Evolutionary conservation across 768 basidiomycete genomes (phyloP).

Genomic region (Kwoniella newhampshirensis): DNA sequence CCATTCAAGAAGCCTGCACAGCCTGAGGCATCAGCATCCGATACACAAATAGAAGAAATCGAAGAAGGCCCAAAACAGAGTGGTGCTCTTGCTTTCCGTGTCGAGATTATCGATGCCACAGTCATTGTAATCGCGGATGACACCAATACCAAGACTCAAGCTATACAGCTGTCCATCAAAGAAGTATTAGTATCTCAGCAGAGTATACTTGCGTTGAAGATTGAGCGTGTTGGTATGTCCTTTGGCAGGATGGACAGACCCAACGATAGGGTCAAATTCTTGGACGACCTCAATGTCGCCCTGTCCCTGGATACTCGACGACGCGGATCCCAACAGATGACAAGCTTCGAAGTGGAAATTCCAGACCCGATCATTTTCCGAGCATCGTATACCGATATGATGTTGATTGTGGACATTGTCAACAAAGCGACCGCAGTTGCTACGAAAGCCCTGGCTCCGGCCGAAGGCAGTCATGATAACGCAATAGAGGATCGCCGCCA

Average conservation of each 20-base stretch:
- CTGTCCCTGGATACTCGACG: slow-evolving; percentile 79
- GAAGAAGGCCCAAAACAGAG: slow-evolving; percentile 23
- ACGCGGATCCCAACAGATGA: slow-evolving; percentile 60
- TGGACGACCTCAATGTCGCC: slow-evolving; percentile 88
- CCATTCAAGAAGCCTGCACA: slow-evolving; percentile 54
- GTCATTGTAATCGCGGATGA: slow-evolving; percentile 86
- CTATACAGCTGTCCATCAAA: slow-evolving; percentile 78
- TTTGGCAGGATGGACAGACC: slow-evolving; percentile 80
- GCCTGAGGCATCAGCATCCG: slow-evolving; percentile 16
- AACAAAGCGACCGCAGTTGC: slow-evolving; percentile 85
- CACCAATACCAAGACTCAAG: slow-evolving; percentile 71
- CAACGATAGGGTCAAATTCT: slow-evolving; percentile 79
- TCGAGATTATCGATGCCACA: slow-evolving; percentile 87
- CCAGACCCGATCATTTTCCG: slow-evolving; percentile 80
- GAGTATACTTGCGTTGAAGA: slow-evolving; percentile 76
- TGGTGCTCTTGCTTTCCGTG: slow-evolving; percentile 61
- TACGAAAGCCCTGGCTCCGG: slow-evolving; percentile 30
- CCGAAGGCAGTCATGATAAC: slow-evolving; percentile 9
- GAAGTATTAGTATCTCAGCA: slow-evolving; percentile 84
- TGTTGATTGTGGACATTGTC: slow-evolving; percentile 66
- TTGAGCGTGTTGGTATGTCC: slow-evolving; percentile 88
- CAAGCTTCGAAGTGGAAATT: slow-evolving; percentile 75
- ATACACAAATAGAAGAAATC: slow-evolving; percentile 21
- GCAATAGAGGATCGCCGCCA: slow-evolving; percentile 4
- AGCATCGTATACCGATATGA: slow-evolving; percentile 92